These are phyloP conservation scores for Globisporangium mamillatum DNA, from an alignment of 352 stramenopile species.

Conservation along the genomic window DNA sequence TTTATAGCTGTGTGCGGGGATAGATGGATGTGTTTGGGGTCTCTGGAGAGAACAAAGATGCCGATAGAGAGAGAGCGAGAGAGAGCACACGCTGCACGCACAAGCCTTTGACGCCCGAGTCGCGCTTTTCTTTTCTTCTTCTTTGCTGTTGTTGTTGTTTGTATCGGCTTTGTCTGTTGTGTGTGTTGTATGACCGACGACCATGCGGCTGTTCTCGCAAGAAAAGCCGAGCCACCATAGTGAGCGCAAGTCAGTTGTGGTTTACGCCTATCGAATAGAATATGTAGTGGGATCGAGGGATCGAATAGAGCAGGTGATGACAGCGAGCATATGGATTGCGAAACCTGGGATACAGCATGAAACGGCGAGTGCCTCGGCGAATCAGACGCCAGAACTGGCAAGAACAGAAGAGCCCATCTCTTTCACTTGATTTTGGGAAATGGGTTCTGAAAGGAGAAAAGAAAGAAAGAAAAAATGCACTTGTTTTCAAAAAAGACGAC, in stretches of 20 bases:
- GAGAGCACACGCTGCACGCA: background rate
- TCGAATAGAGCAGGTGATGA: background rate
- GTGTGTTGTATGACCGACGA: background rate
- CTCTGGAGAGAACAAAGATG: background rate
- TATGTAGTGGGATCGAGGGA: background rate
- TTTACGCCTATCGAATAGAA: background rate
- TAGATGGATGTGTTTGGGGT: background rate
- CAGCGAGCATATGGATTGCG: background rate
- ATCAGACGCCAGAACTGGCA: background rate
- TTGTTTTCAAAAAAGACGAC: background rate
- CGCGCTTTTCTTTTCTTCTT: constrained; percentile 7
- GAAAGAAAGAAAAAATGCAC: background rate
- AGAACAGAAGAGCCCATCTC: background rate
- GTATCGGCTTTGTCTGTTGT: background rate
- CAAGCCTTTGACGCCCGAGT: background rate
- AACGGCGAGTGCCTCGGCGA: background rate
- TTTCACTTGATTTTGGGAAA: background rate
- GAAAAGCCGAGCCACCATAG: constrained; percentile 2
- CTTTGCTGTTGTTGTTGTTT: constrained; percentile 1
- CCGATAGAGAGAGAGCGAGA: background rate
- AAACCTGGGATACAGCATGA: background rate
- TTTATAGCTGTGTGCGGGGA: background rate
- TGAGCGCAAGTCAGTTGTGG: constrained; percentile 1
- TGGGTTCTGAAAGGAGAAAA: background rate
- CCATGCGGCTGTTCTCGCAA: constrained; percentile 2